Evolutionary conservation across 306 rosid species (phyloP).

Genomic region (Prosopis cineraria): DNA sequence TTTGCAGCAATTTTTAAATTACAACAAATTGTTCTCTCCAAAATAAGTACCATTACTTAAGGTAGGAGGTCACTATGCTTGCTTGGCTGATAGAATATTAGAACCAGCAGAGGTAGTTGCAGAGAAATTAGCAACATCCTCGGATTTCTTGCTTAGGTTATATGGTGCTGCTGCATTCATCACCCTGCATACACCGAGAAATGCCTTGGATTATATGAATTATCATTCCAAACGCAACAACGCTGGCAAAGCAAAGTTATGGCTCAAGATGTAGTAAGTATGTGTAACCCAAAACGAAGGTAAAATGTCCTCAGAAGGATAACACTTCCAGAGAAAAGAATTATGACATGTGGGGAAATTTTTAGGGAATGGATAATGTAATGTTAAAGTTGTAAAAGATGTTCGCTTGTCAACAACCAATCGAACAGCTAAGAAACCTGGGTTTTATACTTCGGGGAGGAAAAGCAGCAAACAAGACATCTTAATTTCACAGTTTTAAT

Average conservation of each 20-base stretch:
- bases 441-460: not conserved
- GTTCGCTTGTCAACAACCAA: not conserved
- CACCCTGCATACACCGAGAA: constrained; percentile 56
- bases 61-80: constrained; percentile 32
- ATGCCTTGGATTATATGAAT: constrained; percentile 13
- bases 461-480: not conserved
- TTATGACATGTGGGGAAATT: not conserved
- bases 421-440: not conserved
- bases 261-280: not conserved
- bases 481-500: not conserved
- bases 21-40: constrained; percentile 37
- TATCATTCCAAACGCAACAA: not conserved
- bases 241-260: not conserved
- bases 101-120: constrained; percentile 31
- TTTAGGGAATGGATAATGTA: not conserved
- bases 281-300: not conserved
- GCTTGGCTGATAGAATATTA: constrained; percentile 32
- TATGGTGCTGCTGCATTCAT: constrained; percentile 80
- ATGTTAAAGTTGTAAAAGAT: not conserved
- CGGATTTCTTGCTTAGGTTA: constrained; percentile 55
- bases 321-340: not conserved
- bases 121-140: constrained; percentile 49
- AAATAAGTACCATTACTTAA: constrained; percentile 27
- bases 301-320: not conserved
- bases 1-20: constrained; percentile 40